Evolutionary conservation across 768 basidiomycete genomes (phyloP).

Genomic region (Clitopilus passeckerianus): DNA sequence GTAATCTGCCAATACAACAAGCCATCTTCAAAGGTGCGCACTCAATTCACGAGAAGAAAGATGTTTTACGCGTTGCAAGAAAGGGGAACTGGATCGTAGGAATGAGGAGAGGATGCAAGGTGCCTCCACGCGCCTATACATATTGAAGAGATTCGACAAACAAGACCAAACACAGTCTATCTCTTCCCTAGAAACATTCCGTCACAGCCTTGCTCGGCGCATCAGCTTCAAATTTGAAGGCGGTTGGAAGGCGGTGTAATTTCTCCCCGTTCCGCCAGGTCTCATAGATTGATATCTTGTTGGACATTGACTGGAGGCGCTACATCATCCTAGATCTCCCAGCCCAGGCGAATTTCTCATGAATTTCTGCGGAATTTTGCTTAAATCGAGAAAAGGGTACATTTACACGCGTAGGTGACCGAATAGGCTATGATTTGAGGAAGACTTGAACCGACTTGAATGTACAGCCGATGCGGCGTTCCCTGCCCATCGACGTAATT

Average conservation of each 20-base stretch:
- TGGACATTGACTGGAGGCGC: not conserved
- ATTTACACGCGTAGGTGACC: not conserved
- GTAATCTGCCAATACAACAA: not conserved
- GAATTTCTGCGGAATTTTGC: not conserved
- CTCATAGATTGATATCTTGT: not conserved
- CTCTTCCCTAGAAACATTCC: slow-evolving; percentile 10
- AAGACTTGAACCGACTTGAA: not conserved
- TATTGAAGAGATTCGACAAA: slow-evolving; percentile 21
- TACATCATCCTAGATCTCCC: not conserved
- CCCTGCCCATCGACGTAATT: not conserved
- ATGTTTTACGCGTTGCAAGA: slow-evolving; percentile 18
- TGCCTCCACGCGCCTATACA: slow-evolving; percentile 5
- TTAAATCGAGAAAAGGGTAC: not conserved
- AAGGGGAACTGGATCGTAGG: not conserved
- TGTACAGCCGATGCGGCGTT: not conserved
- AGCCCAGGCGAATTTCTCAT: too few species aligned
- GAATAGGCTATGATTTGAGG: not conserved
- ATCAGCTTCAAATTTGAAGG: not conserved
- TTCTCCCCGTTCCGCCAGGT: not conserved
- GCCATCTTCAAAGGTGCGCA: slow-evolving; percentile 3
- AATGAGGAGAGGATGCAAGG: slow-evolving; percentile 2
- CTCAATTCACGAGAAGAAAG: slow-evolving; percentile 11
- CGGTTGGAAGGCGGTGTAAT: not conserved
- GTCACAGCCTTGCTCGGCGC: slow-evolving; percentile 7
- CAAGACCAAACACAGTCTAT: slow-evolving; percentile 21